phyloP scores from a whole-genome alignment of 495 filamentous ascomycete genomes.

The Wilcoxina mikolae region DNA sequence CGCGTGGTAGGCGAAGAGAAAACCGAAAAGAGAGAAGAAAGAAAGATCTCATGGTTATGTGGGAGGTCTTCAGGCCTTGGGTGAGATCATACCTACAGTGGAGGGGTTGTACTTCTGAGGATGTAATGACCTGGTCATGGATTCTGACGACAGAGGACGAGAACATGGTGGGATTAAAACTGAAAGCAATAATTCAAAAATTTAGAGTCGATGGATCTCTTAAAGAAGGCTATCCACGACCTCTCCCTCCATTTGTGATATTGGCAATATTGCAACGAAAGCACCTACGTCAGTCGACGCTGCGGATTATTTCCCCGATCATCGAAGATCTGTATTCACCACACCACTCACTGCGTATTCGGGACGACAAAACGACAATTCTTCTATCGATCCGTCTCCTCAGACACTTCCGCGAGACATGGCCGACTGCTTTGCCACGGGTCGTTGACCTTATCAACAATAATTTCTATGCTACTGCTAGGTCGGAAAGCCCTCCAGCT shows the following conservation, averaged over 20 bases:
- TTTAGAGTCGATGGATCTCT: not conserved
- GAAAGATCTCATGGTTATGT: slow-evolving; percentile 21
- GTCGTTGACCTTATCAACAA: slow-evolving; percentile 11
- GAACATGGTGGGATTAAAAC: slow-evolving; percentile 32
- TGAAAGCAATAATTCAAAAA: slow-evolving; percentile 16
- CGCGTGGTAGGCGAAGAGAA: too few species aligned
- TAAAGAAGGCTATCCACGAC: not conserved
- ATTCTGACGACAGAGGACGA: slow-evolving; percentile 36
- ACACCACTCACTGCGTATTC: slow-evolving; percentile 28
- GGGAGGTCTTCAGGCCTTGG: slow-evolving; percentile 30
- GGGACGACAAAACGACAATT: slow-evolving; percentile 29
- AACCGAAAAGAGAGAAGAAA: too few species aligned
- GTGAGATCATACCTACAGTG: slow-evolving; percentile 29
- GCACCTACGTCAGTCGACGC: slow-evolving; percentile 31
- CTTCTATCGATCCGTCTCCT: slow-evolving; percentile 40
- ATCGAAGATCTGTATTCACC: slow-evolving; percentile 26
- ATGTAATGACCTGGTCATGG: slow-evolving; percentile 47
- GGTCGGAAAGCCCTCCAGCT: not conserved
- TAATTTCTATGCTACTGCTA: slow-evolving; percentile 4
- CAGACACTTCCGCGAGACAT: slow-evolving; percentile 42
- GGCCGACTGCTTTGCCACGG: slow-evolving; percentile 35
- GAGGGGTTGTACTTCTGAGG: slow-evolving; percentile 33
- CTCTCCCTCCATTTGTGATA: slow-evolving; percentile 38
- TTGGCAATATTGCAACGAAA: slow-evolving; percentile 37
- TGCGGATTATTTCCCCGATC: slow-evolving; percentile 33